Conservation (phyloP, 2,329 filamentous ascomycete genomes). For the Penicillium griseofulvum region DNA sequence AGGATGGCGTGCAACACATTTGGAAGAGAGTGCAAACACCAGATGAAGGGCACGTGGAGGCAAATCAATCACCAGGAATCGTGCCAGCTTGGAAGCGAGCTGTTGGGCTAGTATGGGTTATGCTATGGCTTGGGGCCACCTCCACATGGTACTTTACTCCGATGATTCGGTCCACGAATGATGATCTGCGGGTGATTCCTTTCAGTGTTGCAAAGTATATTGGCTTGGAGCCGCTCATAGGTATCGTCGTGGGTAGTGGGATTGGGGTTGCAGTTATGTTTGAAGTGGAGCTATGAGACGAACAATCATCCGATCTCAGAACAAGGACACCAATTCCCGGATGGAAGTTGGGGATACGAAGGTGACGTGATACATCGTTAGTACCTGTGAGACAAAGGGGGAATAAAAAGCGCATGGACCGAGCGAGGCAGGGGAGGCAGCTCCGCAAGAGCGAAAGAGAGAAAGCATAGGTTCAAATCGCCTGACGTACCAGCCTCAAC, state of each 20-base stretch:
- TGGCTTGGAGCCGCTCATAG: background rate
- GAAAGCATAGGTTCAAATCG: background rate
- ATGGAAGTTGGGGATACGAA: background rate
- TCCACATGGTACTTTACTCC: constrained; percentile 13
- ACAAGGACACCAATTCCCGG: no score
- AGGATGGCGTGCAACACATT: constrained; percentile 1
- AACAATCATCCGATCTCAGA: background rate
- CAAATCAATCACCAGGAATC: background rate
- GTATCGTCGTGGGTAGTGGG: background rate
- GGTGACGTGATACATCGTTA: background rate
- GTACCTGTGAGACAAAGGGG: background rate
- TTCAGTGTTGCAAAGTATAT: constrained; percentile 4
- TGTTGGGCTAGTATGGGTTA: constrained; percentile 5
- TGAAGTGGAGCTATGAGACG: constrained; percentile 3
- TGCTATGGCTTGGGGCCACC: constrained; percentile 6
- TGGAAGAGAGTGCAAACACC: background rate
- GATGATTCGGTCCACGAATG: constrained; percentile 3
- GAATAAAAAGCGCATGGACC: background rate
- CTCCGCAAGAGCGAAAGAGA: background rate
- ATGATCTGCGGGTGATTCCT: constrained; percentile 5
- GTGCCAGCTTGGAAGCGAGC: background rate
- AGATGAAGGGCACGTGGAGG: background rate
- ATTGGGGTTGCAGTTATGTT: background rate
- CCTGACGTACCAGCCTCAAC: background rate
- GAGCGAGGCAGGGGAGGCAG: background rate